These are phyloP conservation scores for Phytophthora hibernalis DNA, from an alignment of 352 stramenopile species.

Conservation along the genomic window DNA sequence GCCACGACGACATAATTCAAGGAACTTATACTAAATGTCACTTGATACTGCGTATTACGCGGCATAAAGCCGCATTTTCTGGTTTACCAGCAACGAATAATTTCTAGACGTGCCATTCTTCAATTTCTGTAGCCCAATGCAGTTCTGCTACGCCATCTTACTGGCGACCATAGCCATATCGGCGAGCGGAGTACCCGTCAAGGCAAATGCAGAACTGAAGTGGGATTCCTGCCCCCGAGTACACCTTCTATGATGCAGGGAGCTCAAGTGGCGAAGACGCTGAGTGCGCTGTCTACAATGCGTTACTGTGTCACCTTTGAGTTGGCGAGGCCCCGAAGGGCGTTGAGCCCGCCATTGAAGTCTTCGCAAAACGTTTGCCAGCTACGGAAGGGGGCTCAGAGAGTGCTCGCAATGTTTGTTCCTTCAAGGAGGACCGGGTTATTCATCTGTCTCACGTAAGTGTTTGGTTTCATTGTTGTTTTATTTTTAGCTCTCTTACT, in stretches of 20 bases:
- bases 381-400: slow-evolving; percentile 3
- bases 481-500: no score
- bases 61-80: no score
- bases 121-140: neutral
- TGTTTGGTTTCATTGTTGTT: slow-evolving; percentile 8
- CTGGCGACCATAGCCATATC: neutral
- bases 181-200: neutral
- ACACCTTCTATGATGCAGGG: slow-evolving; percentile 21
- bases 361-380: slow-evolving; percentile 45
- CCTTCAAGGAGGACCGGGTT: slow-evolving; percentile 35
- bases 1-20: no score
- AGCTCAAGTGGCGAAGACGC: neutral
- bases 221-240: slow-evolving; percentile 27
- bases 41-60: no score
- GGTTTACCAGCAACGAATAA: neutral
- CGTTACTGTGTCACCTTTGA: slow-evolving; percentile 29
- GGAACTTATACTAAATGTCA: no score
- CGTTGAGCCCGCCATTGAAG: slow-evolving; percentile 16
- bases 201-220: neutral
- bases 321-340: slow-evolving; percentile 12
- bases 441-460: slow-evolving; percentile 33
- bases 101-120: neutral
- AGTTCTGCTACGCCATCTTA: neutral
- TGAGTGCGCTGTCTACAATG: slow-evolving; percentile 32
- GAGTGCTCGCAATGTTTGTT: slow-evolving; percentile 39